Evolutionary conservation across 202 grass and related monocot species (phyloP), one percentile per base, ranked within the genome.

Genomic region (Dendrocalamus latiflorus): DNA sequence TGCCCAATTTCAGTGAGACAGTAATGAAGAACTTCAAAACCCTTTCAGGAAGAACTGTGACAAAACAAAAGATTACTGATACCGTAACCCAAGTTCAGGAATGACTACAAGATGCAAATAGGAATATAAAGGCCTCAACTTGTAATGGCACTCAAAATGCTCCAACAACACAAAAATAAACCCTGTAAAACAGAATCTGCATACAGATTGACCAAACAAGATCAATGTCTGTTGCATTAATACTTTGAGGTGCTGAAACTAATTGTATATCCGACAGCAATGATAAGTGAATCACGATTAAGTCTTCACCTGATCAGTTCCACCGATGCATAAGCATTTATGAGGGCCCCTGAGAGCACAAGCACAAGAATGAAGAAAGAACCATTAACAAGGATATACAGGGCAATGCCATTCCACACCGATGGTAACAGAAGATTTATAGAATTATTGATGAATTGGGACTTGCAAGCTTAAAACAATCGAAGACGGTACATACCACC

Each of bases 281-380:
- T 26, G 28, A 36, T n/a, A n/a, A n/a, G n/a, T n/a, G n/a, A n/a
- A 56, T 42, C 63, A 34, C 18, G 6, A 64, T 79, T 8, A 42
- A 71, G 66, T 79, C 22, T 72, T 79, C 75, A 85, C 71, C 37
- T 45, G 20, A 65, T 72, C 45, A 70, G 68, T 16, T 70, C 68
- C 68, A 42, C 43, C 24, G 45, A 48, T 20, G 21, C 21, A 43
- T 2, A 14, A 22, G 3, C 38, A 68, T 68, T 28, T 68, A n/a
- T 22, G 15, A 21, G 65, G 14, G 38, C 12, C 65, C 44, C 66
- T 79, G 55, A 34, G 70, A 54, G 61, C 33, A 33, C 30, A 78
- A 78, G 16, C 4, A 48, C n/a, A 77, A 49, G 0, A 60, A 41
- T n/a, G n/a, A n/a, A n/a, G n/a, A n/a, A n/a, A 57, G 26, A 50